Base-by-base conservation (phyloP, 2,329 filamentous ascomycete genomes). In the Calonectria pauciramosa region DNA sequence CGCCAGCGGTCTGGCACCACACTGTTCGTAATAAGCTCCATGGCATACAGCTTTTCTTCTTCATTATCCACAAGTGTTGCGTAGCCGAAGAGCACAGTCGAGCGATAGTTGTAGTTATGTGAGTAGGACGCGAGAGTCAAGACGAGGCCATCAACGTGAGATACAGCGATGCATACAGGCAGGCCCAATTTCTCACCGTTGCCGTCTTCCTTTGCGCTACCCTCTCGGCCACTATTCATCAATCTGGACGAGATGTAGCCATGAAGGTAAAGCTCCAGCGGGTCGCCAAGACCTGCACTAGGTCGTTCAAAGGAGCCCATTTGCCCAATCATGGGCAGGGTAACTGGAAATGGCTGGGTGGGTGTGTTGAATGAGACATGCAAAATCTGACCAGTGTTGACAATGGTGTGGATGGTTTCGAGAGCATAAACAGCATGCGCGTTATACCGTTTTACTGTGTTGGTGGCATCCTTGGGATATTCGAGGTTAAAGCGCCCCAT, bases 71-170 rank as follows among this genome's bases (percentile, higher is more conserved):
- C 94, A 1, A 93, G 84, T 4, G 85, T 88, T 0, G 93, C 95
- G 82, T 93, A 91, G 1, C 95, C 96, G 80, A 96, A 95, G 7
- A 97, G 88, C 4, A 95, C 87, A 8, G 94, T 94, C 41, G 93
- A 95, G 72, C 95, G 94, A 86, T 97, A 98, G 87, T 98, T 96
- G 88, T 95, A 96, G 85, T 91, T 94, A 87, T 97, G 95, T 71
- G 91, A 91, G 86, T 94, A 94, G 9, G 95, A 94, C 0, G 95
- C 95, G 9, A 97, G 89, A 14, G 94, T 91, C 54, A 98, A 90
- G 10, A 98, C 92, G 67, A 97, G 87, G 32, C 95, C 95, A 84
- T 98, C 95, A 44, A 97, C 86, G 81, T 94, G 92, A 56, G 92
- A 94, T 0, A 94, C 94, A 18, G 93, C 90, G 32, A 97, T 88